Base-by-base conservation (phyloP, 192 early-diverging fungal genomes). In the Tieghemiomyces parasiticus region DNA sequence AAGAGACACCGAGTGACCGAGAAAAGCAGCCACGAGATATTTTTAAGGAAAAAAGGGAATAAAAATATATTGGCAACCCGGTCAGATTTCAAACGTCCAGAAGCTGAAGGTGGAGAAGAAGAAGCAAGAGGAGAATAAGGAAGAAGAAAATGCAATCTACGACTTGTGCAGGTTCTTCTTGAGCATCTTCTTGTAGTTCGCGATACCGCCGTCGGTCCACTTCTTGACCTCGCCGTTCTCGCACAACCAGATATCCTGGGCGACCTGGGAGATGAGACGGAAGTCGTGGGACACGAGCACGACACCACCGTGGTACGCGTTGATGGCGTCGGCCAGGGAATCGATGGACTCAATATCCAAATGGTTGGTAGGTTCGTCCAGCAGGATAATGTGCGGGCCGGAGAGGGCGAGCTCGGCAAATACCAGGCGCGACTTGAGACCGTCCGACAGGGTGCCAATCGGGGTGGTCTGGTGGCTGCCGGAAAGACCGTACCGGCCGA, bases 231-330 rank as follows among this genome's bases (percentile, higher is more conserved):
- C 69, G 24, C 78, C 78, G 67, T 88, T 81, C 68, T 95, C 90
- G 77, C 93, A 96, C 48, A 91, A 79, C 83, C 84, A 91, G 54
- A 99, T 94, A 65, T 97, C 81, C 67, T 91, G 68, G 38, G 93
- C 95, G 65, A 99, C 89, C 75, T 99, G 93, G 53, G 79, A 83
- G 65, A 99, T 93, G 53, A 99, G 76, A 63, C 95, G 78, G 84
- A 99, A 99, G 78, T 99, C 95, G 87, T 99, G 95, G 61, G 88
- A 91, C 59, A 99, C 95, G 33, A 99, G 78, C 25, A 99, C 93
- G 60, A 97, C 90, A 66, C 95, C 95, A 44, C 95, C 95, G 63
- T 84, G 84, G 72, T 90, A 99, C 55, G 69, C 66, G 68, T 95
- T 94, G 80, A 99, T 97, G 38, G 95, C 95, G 24, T 91, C 80